Evolutionary conservation across 2,329 filamentous ascomycete genomes (phyloP), one percentile per base, ranked within the genome.

Genomic region (Passalora sequoiae): DNA sequence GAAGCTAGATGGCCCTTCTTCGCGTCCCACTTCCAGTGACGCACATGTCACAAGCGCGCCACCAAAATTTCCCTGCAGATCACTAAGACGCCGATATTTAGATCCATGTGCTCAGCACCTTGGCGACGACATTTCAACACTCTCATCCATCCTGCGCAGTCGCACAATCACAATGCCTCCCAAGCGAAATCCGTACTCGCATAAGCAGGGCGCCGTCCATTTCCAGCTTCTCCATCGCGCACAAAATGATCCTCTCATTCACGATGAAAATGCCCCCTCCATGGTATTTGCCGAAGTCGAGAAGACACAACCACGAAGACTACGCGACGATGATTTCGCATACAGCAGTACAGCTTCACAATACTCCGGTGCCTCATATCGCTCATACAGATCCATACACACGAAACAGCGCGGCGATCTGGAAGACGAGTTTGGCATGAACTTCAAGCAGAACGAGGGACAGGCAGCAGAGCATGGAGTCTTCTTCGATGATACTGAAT

Each of bases 161-260:
- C 4, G 9, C 27, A 37, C 29, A 28, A 24, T 19, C 71, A 83
- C 73, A 35, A 91, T 91, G 86, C 77, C 84, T 59, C 76, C 74
- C 56, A 79, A 78, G 59, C 81, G 78, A 58, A 81, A 80, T 72
- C 87, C 84, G 78, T 87, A 86, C 42, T 78, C 96, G 74, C 96
- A 95, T 73, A 94, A 95, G 69, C 84, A 78, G 48, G 33, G 33
- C 20, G 89, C 92, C 58, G 85, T 86, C 65, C 92, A 89, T 69
- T 97, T 94, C 69, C 84, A 85, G 57, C 85, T 98, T 64, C 88
- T 97, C 59, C 87, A 96, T 70, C 87, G 92, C 61, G 87, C 91
- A 24, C 94, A 98, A 70, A 88, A 96, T 80, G 92, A 98, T 67
- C 92, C 94, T 35, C 80, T 91, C 59, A 96, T 98, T 65, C 85